Base-by-base conservation (phyloP, 2,329 filamentous ascomycete genomes). In the Tympanopsis confertula region DNA sequence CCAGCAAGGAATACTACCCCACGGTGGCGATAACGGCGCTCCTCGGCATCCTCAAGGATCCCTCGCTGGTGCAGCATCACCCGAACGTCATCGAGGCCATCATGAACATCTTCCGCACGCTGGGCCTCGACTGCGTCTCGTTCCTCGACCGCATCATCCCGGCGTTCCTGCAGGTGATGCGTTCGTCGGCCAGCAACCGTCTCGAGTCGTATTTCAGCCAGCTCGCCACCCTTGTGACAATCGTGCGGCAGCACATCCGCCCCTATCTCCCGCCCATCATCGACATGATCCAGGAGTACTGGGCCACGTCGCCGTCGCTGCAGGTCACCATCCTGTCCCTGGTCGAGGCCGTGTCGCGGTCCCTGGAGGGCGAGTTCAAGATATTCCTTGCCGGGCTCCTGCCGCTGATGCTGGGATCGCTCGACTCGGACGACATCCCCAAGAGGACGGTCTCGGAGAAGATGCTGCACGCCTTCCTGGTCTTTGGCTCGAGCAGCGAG, bases 181-280 rank as follows among this genome's bases (percentile, higher is more conserved):
- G 82, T 47, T 82, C 81, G 36, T 87, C 88, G 4, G 77, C 85
- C 13, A 68, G 75, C 2, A 82, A 77, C 36, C 78, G 86, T 26
- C 73, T 94, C 0, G 91, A 98, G 54, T 89, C 87, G 2, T 98
- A 98, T 56, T 98, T 98, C 63, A 98, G 91, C 52, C 91, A 99
- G 55, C 69, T 99, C 38, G 86, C 88, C 32, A 83, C 89, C 28
- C 67, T 99, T 15, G 91, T 98, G 20, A 85, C 82, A 44, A 96
- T 98, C 46, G 93, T 99, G 13, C 80, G 87, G 28, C 89, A 98
- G 51, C 93, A 98, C 53, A 96, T 98, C 45, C 76, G 91, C 44
- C 88, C 86, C 35, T 95, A 86, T 53, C 65, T 98, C 0, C 84
- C 82, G 0, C 80, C 85, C 20, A 94, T 98, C 44, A 79, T 98